Conservation (phyloP, 2,329 filamentous ascomycete genomes). For the Fusarium duplospermum region DNA sequence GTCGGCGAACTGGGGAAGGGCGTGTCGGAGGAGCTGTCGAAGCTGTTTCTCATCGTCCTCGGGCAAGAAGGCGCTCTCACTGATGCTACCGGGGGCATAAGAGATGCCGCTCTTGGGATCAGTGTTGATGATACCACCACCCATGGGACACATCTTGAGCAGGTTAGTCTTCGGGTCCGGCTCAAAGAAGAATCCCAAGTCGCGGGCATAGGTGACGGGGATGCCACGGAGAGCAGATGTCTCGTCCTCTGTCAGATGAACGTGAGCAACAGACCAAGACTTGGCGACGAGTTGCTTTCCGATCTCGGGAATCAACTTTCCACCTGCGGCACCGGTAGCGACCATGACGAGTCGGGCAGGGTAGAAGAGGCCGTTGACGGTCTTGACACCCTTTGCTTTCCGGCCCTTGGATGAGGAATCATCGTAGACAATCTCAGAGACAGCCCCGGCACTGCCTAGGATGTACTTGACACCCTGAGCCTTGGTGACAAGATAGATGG, state of each 20-base stretch:
- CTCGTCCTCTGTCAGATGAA: conserved; percentile 67
- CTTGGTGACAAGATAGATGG: conserved; percentile 57
- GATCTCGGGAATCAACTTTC: conserved; percentile 60
- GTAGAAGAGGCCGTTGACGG: conserved; percentile 23
- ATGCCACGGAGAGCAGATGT: conserved; percentile 65
- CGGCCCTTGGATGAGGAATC: not conserved
- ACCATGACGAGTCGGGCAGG: conserved; percentile 58
- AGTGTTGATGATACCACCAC: conserved; percentile 66
- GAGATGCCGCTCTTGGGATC: conserved; percentile 50
- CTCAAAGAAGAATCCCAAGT: conserved; percentile 75
- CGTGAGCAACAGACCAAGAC: conserved; percentile 69
- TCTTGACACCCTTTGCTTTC: conserved; percentile 30
- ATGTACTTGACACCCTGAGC: conserved; percentile 35
- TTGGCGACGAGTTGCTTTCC: conserved; percentile 65
- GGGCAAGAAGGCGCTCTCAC: conserved; percentile 62
- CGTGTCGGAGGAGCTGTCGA: conserved; percentile 61
- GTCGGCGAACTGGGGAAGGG: conserved; percentile 62
- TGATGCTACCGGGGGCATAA: conserved; percentile 46
- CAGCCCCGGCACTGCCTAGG: conserved; percentile 44
- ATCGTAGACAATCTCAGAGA: conserved; percentile 43
- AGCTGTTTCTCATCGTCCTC: conserved; percentile 63
- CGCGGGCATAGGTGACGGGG: conserved; percentile 70
- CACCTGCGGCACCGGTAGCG: conserved; percentile 62
- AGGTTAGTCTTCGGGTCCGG: conserved; percentile 68
- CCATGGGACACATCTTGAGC: conserved; percentile 70